phyloP scores from a whole-genome alignment of 2,329 filamentous ascomycete genomes.

The Thermothelomyces thermophilus region DNA sequence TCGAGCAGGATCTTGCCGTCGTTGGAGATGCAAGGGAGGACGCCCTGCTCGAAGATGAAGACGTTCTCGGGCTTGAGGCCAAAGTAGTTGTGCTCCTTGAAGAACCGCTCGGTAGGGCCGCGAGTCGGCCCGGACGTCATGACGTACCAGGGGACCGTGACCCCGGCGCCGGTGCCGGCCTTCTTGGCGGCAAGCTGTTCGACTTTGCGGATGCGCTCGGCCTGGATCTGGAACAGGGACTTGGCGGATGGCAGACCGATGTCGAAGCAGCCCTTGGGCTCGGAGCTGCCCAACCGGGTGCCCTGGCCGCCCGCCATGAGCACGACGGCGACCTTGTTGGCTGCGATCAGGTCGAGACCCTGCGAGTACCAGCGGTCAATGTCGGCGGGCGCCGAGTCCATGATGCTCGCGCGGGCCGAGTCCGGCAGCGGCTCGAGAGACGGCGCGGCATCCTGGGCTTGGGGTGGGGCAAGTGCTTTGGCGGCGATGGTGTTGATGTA shows the following conservation, averaged over 20 bases:
- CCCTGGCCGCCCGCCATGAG: constrained; percentile 97
- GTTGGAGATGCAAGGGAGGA: constrained; percentile 93
- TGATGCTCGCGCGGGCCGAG: constrained; percentile 77
- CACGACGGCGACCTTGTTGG: constrained; percentile 76
- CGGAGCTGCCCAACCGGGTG: constrained; percentile 87
- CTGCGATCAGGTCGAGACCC: constrained; percentile 70
- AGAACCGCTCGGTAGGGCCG: constrained; percentile 87
- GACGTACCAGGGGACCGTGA: constrained; percentile 91
- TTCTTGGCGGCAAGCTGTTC: constrained; percentile 73
- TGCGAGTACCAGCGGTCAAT: constrained; percentile 78
- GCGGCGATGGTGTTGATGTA: constrained; percentile 84
- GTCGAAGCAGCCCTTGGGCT: constrained; percentile 94
- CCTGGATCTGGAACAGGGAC: constrained; percentile 95
- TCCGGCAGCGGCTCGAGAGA: constrained; percentile 81
- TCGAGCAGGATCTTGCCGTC: constrained; percentile 96
- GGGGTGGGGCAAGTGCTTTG: constrained; percentile 71
- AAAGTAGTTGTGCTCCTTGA: constrained; percentile 84
- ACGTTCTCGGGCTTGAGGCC: constrained; percentile 81
- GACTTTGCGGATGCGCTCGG: constrained; percentile 82
- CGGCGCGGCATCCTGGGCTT: constrained; percentile 46
- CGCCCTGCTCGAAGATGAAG: constrained; percentile 91
- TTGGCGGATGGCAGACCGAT: constrained; percentile 91
- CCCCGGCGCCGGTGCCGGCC: constrained; percentile 44
- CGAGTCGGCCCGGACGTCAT: constrained; percentile 98
- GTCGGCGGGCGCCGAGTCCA: constrained; percentile 76